Percentiles rank a stretch among this genome's conserved stretches.
Conservation (phyloP, 805 yeast genomes). For the Zygotorulaspora florentina region DNA sequence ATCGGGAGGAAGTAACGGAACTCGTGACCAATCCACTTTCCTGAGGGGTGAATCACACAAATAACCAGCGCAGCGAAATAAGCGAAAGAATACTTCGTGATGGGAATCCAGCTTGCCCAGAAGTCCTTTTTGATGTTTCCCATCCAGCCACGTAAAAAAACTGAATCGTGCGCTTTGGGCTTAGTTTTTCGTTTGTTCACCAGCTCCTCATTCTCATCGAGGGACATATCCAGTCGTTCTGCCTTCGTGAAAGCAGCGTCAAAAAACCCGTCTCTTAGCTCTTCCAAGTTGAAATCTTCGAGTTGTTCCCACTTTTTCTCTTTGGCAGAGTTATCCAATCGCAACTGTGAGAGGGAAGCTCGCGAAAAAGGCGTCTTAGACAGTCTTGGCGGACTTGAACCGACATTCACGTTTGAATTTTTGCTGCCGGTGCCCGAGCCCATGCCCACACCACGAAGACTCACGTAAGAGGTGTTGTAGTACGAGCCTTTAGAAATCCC, state of each 20-base stretch:
- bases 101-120: conserved; percentile 5
- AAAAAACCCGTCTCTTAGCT: conserved; percentile 46
- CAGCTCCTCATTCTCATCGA: conserved; percentile 5
- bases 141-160: background rate
- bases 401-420: background rate
- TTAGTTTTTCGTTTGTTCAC: background rate
- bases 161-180: background rate
- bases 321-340: conserved; percentile 28
- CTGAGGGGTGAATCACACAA: conserved; percentile 38
- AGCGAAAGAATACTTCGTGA: conserved; percentile 38
- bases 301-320: conserved; percentile 33
- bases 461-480: conserved; percentile 20
- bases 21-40: conserved; percentile 41
- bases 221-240: conserved; percentile 6
- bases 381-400: background rate
- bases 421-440: conserved; percentile 1
- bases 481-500: conserved; percentile 29
- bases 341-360: conserved; percentile 36
- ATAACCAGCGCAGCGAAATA: conserved; percentile 39
- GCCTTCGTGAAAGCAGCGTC: conserved; percentile 41
- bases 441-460: conserved; percentile 15
- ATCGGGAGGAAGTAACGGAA: conserved; percentile 41
- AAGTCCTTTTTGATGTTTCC: conserved; percentile 4
- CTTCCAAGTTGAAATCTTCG: conserved; percentile 40
- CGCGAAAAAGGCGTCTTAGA: conserved; percentile 24